phyloP scores from a whole-genome alignment of 192 early-diverging fungal species.

The Podila clonocystis region DNA sequence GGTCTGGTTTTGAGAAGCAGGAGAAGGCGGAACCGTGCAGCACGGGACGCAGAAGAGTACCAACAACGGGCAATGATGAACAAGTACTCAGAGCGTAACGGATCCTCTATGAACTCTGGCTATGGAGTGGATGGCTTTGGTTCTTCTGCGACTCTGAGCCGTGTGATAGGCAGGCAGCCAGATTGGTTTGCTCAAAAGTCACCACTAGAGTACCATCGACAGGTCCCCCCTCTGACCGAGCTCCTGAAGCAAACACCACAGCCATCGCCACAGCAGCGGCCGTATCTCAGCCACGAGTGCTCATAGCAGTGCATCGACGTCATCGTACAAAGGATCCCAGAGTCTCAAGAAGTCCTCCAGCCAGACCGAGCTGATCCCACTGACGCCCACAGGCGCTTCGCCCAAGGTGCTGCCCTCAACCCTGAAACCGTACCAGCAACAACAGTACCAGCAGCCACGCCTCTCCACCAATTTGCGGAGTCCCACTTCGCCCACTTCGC shows the following conservation, averaged over 20 bases:
- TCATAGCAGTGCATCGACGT: neutral
- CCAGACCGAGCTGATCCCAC: neutral
- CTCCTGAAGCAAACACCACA: neutral
- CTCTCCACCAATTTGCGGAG: conserved; percentile 16
- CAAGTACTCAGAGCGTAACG: conserved; percentile 16
- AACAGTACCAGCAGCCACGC: conserved; percentile 37
- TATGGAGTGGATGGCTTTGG: neutral
- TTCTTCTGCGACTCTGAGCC: neutral
- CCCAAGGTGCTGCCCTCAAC: neutral
- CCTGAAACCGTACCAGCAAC: conserved; percentile 6
- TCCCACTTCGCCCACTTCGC: conserved; percentile 3
- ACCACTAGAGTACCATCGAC: conserved; percentile 31
- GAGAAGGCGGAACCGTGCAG: conserved; percentile 10
- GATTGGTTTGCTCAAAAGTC: conserved; percentile 36
- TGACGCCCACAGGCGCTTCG: neutral
- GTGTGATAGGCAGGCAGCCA: conserved; percentile 7
- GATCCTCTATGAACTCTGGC: conserved; percentile 1
- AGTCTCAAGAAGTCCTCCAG: neutral
- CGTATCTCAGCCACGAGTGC: conserved; percentile 4
- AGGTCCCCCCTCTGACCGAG: conserved; percentile 9
- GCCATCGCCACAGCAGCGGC: neutral
- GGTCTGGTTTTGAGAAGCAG: conserved; percentile 18
- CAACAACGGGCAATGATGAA: conserved; percentile 15
- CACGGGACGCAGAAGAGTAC: conserved; percentile 23
- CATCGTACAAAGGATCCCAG: neutral